These are phyloP conservation scores for Boletus sp. DNA, from an alignment of 768 basidiomycete genomes.

Conservation along the genomic window DNA sequence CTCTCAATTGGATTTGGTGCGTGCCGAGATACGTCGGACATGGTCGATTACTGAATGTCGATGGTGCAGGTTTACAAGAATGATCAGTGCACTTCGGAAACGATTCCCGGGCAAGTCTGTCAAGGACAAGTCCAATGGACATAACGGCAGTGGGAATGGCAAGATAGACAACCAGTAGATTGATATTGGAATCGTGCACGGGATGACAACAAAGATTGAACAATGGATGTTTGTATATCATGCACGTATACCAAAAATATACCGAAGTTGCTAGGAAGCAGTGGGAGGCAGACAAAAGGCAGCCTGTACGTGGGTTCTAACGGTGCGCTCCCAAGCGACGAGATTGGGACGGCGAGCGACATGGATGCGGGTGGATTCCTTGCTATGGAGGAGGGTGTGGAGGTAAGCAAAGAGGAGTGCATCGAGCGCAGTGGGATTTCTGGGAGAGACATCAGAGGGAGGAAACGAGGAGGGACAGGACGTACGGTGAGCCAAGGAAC, in stretches of 20 bases:
- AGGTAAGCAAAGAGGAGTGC: constrained; percentile 83
- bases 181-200: constrained; percentile 1
- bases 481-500: constrained; percentile 76
- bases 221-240: constrained; percentile 1
- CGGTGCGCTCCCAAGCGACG: constrained; percentile 74
- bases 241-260: constrained; percentile 20
- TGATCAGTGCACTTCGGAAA: constrained; percentile 64
- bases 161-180: constrained; percentile 15
- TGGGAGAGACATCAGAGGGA: constrained; percentile 30
- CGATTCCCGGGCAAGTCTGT: constrained; percentile 44
- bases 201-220: background rate
- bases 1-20: constrained; percentile 81
- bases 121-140: constrained; percentile 11
- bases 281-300: constrained; percentile 39
- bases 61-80: constrained; percentile 60
- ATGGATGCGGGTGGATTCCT: constrained; percentile 50
- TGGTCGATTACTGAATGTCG: background rate
- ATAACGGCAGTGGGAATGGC: constrained; percentile 15
- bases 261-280: constrained; percentile 3
- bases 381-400: constrained; percentile 56
- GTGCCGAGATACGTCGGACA: constrained; percentile 16
- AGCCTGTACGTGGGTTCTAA: constrained; percentile 55
- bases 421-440: constrained; percentile 76
- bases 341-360: constrained; percentile 74
- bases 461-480: constrained; percentile 1